phyloP scores from a whole-genome alignment of 805 yeast genomes.

The Debaryomyces tyrocola region DNA sequence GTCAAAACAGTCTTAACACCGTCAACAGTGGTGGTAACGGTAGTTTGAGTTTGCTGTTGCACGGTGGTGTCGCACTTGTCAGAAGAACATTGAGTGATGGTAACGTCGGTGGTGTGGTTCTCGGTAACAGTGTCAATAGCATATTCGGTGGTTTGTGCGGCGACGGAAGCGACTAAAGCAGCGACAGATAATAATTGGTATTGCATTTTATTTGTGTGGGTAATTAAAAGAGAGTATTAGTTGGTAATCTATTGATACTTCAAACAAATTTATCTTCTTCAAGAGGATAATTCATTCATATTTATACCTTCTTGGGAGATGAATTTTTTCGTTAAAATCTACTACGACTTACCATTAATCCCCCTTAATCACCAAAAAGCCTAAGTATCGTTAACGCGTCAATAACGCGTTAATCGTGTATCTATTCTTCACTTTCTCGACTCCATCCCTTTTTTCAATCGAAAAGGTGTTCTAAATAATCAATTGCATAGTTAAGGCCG shows the following conservation, averaged over 20 bases:
- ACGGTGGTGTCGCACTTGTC: constrained; percentile 21
- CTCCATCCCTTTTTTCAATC: neutral
- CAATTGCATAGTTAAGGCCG: neutral
- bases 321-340: neutral
- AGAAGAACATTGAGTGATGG: constrained; percentile 41
- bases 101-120: constrained; percentile 29
- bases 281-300: constrained; percentile 10
- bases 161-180: constrained; percentile 22
- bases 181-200: constrained; percentile 21
- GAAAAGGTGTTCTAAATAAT: neutral
- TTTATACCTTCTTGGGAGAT: constrained; percentile 12
- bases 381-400: neutral
- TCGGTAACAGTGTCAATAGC: constrained; percentile 25
- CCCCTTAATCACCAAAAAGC: neutral
- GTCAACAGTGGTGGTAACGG: constrained; percentile 32
- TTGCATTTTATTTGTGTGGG: constrained; percentile 18
- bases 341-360: no score
- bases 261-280: neutral
- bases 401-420: neutral
- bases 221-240: constrained; percentile 6
- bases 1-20: constrained; percentile 36
- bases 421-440: neutral
- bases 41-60: constrained; percentile 14
- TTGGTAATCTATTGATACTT: constrained; percentile 1
- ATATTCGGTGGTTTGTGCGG: constrained; percentile 18